Conservation (phyloP, 2,329 filamentous ascomycete species). For the Xylariaceae sp. region DNA sequence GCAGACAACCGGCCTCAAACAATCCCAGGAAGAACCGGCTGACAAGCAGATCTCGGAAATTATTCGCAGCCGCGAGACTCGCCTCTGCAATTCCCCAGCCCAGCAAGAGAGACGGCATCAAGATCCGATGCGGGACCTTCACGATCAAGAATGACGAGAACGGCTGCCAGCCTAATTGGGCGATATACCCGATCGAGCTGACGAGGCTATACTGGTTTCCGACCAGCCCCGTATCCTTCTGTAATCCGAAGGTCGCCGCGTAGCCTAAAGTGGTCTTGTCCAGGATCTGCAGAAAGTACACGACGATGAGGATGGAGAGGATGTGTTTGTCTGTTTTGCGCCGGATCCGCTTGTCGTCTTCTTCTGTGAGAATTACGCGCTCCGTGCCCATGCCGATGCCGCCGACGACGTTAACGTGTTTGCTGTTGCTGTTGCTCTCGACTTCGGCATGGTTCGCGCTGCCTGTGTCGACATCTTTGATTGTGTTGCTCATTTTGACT, state of each 20-base stretch:
- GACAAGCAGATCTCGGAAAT: conserved; percentile 46
- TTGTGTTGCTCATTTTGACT: too few relatives aligned
- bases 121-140: conserved; percentile 58
- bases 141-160: conserved; percentile 52
- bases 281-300: conserved; percentile 61
- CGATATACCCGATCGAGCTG: conserved; percentile 46
- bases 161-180: conserved; percentile 51
- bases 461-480: too few relatives aligned
- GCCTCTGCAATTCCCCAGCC: conserved; percentile 49
- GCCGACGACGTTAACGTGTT: too few relatives aligned
- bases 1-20: conserved; percentile 48
- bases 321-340: conserved; percentile 37
- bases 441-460: too few relatives aligned
- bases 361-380: conserved; percentile 17
- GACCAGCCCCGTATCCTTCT: conserved; percentile 52
- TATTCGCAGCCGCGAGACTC: conserved; percentile 48
- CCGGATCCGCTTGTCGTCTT: conserved; percentile 20
- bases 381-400: conserved; percentile 13
- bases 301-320: conserved; percentile 47
- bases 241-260: conserved; percentile 60
- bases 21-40: conserved; percentile 54
- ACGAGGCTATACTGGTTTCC: conserved; percentile 47
- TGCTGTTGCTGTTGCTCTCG: too few relatives aligned
- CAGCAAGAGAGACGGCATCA: conserved; percentile 49
- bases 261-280: conserved; percentile 61